These are phyloP conservation scores for Xerocomus spinulosus DNA, from an alignment of 768 basidiomycete genomes.

Conservation along the genomic window DNA sequence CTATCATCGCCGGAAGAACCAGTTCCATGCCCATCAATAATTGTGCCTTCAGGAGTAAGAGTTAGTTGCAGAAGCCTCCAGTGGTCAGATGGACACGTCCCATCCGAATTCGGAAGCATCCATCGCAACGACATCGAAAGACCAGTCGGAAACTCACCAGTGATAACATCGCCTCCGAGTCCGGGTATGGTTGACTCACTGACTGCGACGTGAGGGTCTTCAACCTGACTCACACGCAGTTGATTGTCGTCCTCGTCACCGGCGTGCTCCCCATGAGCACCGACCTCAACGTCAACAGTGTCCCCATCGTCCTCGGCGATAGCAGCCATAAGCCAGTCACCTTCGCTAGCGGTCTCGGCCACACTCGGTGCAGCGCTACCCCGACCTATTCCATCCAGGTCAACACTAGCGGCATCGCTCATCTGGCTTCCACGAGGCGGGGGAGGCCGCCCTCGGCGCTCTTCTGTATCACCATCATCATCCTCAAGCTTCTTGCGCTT, in stretches of 20 bases:
- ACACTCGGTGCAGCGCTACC: slow-evolving; percentile 65
- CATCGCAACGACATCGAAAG: slow-evolving; percentile 36
- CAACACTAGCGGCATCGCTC: slow-evolving; percentile 55
- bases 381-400: slow-evolving; percentile 52
- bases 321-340: slow-evolving; percentile 87
- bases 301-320: slow-evolving; percentile 71
- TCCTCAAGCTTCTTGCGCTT: slow-evolving; percentile 89
- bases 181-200: slow-evolving; percentile 31
- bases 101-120: slow-evolving; percentile 38
- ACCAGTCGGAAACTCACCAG: slow-evolving; percentile 51
- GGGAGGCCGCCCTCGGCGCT: slow-evolving; percentile 63
- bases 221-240: slow-evolving; percentile 40
- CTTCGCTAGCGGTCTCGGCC: slow-evolving; percentile 62
- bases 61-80: slow-evolving; percentile 56
- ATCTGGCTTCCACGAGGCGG: slow-evolving; percentile 42
- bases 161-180: slow-evolving; percentile 32
- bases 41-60: slow-evolving; percentile 38
- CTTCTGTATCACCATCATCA: slow-evolving; percentile 77
- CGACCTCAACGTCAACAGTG: slow-evolving; percentile 51
- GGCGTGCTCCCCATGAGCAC: slow-evolving; percentile 44
- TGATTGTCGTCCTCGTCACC: slow-evolving; percentile 44
- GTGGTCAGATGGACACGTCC: slow-evolving; percentile 37
- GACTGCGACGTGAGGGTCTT: slow-evolving; percentile 36
- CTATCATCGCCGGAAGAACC: slow-evolving; percentile 30
- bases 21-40: slow-evolving; percentile 35